Evolutionary conservation across 169 alveolate species (phyloP), one percentile per base, ranked within the genome.

Genomic region (Eimeria tenella): DNA sequence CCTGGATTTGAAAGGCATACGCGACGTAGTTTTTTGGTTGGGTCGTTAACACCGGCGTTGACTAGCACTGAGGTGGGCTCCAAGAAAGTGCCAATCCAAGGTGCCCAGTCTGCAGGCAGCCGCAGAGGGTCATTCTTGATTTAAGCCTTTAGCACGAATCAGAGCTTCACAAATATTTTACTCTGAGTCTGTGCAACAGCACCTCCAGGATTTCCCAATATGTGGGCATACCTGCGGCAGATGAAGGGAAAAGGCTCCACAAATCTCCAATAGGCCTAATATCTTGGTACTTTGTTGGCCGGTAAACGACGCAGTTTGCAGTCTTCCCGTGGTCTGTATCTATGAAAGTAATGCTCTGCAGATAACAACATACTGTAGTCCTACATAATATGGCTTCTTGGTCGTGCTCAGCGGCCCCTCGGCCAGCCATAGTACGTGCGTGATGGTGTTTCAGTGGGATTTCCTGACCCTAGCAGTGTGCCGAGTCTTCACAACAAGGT

Each of bases 51-150:
- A 3, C 94, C 94, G 25, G 94, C 84, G 17, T 23, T 52, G 17
- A 60, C 53, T 23, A 91, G 86, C 70, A 91, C 94, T 2, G 90
- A 19, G 23, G 86, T 62, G 3, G 94, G 94, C 49, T 84, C 94
- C 21, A 91, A 62, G 84, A 91, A 91, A 8, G 94, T 15, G 58
- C 94, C 94, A 21, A 91, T 25, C 94, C 94, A 91, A 0, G 94
- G 94, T 15, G 90, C 94, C 94, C 94, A 91, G 63, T 79, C 94
- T 91, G 94, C 49, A n/a, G n/a, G 9, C 90, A 82, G 55, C 53
- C n/a, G 55, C 70, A 53, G 19, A 4, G 11, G 19, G 50, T 58
- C 19, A 17, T 17, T 13, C 68, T 13, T 58, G 21, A 10, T 10
- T 13, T n/a, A n/a, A n/a, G n/a, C n/a, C n/a, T n/a, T n/a, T 2